Evolutionary conservation across 1,139 yeast species (phyloP).

Genomic region (Kodamaea sp.): DNA sequence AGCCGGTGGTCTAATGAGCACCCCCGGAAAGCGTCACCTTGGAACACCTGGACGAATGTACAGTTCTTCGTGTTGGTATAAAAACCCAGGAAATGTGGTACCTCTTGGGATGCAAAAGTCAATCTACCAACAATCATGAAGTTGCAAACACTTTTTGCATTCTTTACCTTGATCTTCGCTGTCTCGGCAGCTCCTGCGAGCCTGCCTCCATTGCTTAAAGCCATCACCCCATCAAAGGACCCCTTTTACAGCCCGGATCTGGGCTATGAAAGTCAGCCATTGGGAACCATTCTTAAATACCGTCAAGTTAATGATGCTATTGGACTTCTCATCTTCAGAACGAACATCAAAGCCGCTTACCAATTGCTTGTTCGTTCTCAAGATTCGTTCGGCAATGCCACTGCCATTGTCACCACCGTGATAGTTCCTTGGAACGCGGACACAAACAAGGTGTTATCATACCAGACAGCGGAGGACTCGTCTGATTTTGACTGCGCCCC

Average conservation of each 20-base stretch:
- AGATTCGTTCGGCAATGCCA: constrained; percentile 33
- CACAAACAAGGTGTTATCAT: constrained; percentile 27
- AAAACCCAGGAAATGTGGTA: no score
- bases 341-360: constrained; percentile 25
- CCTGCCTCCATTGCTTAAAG: constrained; percentile 1
- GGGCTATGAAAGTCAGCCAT: constrained; percentile 22
- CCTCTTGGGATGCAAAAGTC: no score
- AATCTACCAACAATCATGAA: no score
- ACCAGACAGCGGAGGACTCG: constrained; percentile 36
- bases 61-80: no score
- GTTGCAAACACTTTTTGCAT: no score
- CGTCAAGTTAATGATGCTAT: constrained; percentile 17
- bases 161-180: no score
- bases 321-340: neutral
- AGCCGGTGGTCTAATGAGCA: no score
- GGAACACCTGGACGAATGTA: no score
- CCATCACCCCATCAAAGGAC: constrained; percentile 18
- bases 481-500: constrained; percentile 31
- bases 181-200: constrained; percentile 1
- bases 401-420: constrained; percentile 31
- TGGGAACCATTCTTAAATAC: constrained; percentile 27
- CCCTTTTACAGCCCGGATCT: constrained; percentile 28
- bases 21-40: no score
- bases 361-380: constrained; percentile 35
- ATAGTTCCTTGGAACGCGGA: constrained; percentile 33